phyloP scores from a whole-genome alignment of 352 stramenopile genomes.

The Peronosclerospora sorghi region DNA sequence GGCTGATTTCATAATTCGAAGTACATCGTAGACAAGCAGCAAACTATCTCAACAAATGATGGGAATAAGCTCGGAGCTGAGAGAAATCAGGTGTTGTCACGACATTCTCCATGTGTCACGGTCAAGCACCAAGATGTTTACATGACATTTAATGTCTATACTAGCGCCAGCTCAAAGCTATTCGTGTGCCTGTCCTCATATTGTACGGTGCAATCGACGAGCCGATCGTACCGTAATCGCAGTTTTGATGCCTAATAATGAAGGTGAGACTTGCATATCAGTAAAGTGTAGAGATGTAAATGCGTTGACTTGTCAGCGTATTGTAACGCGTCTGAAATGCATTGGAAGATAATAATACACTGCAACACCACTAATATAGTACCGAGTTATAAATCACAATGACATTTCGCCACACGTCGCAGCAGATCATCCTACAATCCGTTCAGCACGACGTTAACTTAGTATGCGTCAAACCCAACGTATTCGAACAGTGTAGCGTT shows the following conservation, averaged over 20 bases:
- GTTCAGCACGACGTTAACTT: slow-evolving; percentile 7
- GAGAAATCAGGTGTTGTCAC: slow-evolving; percentile 12
- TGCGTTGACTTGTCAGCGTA: slow-evolving; percentile 1
- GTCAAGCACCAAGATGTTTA: not conserved
- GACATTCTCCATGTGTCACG: slow-evolving; percentile 3
- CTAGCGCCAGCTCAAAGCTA: slow-evolving; percentile 4
- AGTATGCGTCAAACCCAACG: slow-evolving; percentile 5
- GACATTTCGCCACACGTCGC: slow-evolving; percentile 1
- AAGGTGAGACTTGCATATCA: no score
- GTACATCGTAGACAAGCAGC: not conserved
- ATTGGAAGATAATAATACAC: no score
- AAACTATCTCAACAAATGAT: slow-evolving; percentile 9
- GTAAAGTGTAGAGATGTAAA: not conserved
- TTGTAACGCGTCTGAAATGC: no score
- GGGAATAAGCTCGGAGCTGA: slow-evolving; percentile 9
- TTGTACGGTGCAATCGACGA: not conserved
- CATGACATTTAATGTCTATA: slow-evolving; percentile 9
- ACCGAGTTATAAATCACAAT: slow-evolving; percentile 3
- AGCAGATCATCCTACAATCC: slow-evolving; percentile 1
- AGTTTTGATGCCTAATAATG: no score
- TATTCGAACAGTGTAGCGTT: not conserved
- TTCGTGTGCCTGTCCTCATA: slow-evolving; percentile 12
- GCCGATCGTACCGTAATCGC: not conserved
- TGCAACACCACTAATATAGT: not conserved
- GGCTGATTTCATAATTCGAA: slow-evolving; percentile 2